These are phyloP conservation scores for Gossypium schwendimanii DNA, from an alignment of 441 rosid genomes.

Conservation along the genomic window DNA sequence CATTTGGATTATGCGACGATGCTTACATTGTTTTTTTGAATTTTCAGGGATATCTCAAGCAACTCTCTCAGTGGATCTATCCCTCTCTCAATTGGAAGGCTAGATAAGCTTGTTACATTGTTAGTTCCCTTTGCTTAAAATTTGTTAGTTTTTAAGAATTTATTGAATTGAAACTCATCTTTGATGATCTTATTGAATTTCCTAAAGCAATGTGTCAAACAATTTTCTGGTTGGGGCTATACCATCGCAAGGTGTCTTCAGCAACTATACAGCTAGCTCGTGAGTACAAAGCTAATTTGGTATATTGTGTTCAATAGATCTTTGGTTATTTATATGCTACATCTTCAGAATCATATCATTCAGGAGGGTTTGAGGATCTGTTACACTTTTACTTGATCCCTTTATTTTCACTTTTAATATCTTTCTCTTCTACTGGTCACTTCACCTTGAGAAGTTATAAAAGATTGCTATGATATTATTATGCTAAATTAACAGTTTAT, in stretches of 20 bases:
- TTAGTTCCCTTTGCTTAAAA: slow-evolving; percentile 39
- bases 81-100: slow-evolving; percentile 72
- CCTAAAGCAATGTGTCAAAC: slow-evolving; percentile 73
- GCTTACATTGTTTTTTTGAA: background rate
- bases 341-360: background rate
- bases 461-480: background rate
- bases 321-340: slow-evolving; percentile 3
- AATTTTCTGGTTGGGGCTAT: slow-evolving; percentile 80
- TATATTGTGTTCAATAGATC: background rate
- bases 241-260: slow-evolving; percentile 70
- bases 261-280: slow-evolving; percentile 61
- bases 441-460: slow-evolving; percentile 4
- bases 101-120: slow-evolving; percentile 55
- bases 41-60: slow-evolving; percentile 72
- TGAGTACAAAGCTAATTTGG: slow-evolving; percentile 33
- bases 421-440: background rate
- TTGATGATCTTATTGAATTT: slow-evolving; percentile 14
- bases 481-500: slow-evolving; percentile 20
- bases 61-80: slow-evolving; percentile 68
- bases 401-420: background rate
- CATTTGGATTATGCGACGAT: slow-evolving; percentile 5
- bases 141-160: slow-evolving; percentile 5
- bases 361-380: background rate
- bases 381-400: background rate
- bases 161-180: slow-evolving; percentile 7